Evolutionary conservation across 202 grass and related monocot genomes (phyloP), one percentile per base, ranked within the genome.

Genomic region (Digitaria exilis): DNA sequence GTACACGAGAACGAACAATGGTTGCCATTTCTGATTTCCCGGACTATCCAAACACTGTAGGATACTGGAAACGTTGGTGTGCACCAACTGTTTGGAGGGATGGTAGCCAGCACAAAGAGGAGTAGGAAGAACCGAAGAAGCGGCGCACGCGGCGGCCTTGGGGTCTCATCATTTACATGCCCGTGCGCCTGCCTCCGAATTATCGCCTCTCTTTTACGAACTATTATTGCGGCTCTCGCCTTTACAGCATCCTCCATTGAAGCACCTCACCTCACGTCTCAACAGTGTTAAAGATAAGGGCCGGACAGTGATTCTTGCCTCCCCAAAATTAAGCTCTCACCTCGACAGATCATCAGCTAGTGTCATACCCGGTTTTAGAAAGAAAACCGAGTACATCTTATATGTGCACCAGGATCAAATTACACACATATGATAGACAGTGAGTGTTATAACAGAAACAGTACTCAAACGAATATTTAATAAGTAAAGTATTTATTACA

Each of bases 151-250:
- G 69, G 19, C 16, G 51, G 71, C 21, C 71, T 67, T 68, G 39
- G 41, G 9, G 71, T 61, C 22, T 25, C 85, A 82, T 87, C 17
- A 77, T 77, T 82, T 71, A 8, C 79, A 16, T 25, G 64, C 7
- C 72, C 79, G 79, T 82, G 72, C 79, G 52, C 56, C 63, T 69
- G 50, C 72, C 61, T 50, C 64, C 63, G 72, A 71, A 76, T 77
- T 62, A 87, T 82, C 71, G 17, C 22, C 65, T 17, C 39, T 9
- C 75, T 87, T 76, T 68, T 87, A 69, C 77, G 6, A 16, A 1
- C 6, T 12, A 81, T 76, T 22, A 76, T 82, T 61, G 78, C 50
- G 75, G 34, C 71, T 76, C 76, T 31, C 0, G 7, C 13, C 79
- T 82, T 77, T 55, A 64, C 72, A 65, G 73, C 72, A 34, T 57